phyloP scores from a whole-genome alignment of 306 rosid species.

The Quercus gilva region DNA sequence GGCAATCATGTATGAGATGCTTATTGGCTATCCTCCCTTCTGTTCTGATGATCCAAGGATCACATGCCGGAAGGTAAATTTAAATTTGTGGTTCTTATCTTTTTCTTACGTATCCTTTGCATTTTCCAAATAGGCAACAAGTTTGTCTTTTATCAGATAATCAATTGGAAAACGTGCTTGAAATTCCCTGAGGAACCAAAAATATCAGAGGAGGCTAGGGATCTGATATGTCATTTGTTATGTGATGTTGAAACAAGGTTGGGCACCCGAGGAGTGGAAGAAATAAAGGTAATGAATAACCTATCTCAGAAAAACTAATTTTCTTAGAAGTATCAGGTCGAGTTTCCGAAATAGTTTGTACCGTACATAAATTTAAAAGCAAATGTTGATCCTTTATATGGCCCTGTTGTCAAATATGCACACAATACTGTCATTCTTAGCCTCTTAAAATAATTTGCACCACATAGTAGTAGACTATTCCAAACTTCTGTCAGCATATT shows the following conservation, averaged over 20 bases:
- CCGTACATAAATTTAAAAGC: neutral
- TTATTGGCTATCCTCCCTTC: conserved; percentile 95
- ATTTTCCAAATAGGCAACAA: conserved; percentile 9
- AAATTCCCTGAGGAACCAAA: conserved; percentile 94
- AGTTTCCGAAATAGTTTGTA: neutral
- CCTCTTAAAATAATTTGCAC: neutral
- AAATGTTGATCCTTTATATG: neutral
- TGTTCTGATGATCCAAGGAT: conserved; percentile 99
- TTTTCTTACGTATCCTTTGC: conserved; percentile 18
- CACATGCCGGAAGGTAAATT: conserved; percentile 90
- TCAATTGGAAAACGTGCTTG: conserved; percentile 94
- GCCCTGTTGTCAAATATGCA: conserved; percentile 1
- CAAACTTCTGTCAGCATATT: neutral
- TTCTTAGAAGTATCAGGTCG: conserved; percentile 6
- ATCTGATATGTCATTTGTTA: conserved; percentile 75
- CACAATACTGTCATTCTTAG: neutral
- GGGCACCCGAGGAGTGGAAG: conserved; percentile 88
- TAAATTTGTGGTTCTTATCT: conserved; percentile 11
- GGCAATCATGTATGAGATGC: conserved; percentile 99
- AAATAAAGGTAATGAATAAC: conserved; percentile 76
- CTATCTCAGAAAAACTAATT: conserved; percentile 9
- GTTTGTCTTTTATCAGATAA: conserved; percentile 59
- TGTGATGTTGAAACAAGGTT: conserved; percentile 93
- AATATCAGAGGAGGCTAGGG: conserved; percentile 79
- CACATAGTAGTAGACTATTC: neutral